Conservation (phyloP, 371 early-diverging fungal species). For the Mortierella sp. region DNA sequence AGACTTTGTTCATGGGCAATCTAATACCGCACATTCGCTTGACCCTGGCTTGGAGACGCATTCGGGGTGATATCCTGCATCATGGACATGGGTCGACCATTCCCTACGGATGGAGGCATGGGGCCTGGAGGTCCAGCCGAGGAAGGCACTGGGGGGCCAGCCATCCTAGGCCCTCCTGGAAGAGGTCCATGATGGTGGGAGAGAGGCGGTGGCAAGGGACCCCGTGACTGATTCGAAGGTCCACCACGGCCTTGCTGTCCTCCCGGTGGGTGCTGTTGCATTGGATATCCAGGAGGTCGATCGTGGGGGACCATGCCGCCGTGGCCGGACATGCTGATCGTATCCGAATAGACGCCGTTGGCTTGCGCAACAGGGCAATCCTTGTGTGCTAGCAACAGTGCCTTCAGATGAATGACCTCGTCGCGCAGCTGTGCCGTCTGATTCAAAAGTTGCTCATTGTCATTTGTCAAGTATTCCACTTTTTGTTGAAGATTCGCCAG, state of each 20-base stretch:
- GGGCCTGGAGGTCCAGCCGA: too few species aligned
- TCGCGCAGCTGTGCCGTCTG: slow-evolving; percentile 77
- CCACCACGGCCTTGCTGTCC: slow-evolving; percentile 45
- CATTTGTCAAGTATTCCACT: slow-evolving; percentile 75
- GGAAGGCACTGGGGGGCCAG: slow-evolving; percentile 49
- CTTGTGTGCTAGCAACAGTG: slow-evolving; percentile 78
- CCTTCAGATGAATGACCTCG: slow-evolving; percentile 78
- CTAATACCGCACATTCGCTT: slow-evolving; percentile 31
- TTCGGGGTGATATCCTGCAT: slow-evolving; percentile 49
- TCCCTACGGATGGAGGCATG: too few species aligned
- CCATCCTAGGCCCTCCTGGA: slow-evolving; percentile 57
- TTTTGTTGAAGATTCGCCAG: slow-evolving; percentile 79
- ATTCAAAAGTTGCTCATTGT: slow-evolving; percentile 77
- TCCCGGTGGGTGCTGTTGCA: slow-evolving; percentile 15
- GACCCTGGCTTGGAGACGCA: slow-evolving; percentile 42
- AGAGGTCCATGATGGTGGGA: slow-evolving; percentile 58
- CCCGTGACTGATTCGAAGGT: slow-evolving; percentile 58
- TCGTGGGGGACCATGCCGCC: slow-evolving; percentile 28
- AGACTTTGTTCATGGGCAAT: neutral
- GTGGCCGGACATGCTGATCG: slow-evolving; percentile 20
- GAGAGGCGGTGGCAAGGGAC: slow-evolving; percentile 59
- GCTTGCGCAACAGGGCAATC: slow-evolving; percentile 80
- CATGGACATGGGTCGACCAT: slow-evolving; percentile 41
- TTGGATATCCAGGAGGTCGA: slow-evolving; percentile 11
- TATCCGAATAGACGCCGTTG: slow-evolving; percentile 62